Percentiles rank a stretch among this genome's conserved stretches.
phyloP scores from a whole-genome alignment of 225 moss, liverwort and hornwort species.

The Pleurozium schreberi region DNA sequence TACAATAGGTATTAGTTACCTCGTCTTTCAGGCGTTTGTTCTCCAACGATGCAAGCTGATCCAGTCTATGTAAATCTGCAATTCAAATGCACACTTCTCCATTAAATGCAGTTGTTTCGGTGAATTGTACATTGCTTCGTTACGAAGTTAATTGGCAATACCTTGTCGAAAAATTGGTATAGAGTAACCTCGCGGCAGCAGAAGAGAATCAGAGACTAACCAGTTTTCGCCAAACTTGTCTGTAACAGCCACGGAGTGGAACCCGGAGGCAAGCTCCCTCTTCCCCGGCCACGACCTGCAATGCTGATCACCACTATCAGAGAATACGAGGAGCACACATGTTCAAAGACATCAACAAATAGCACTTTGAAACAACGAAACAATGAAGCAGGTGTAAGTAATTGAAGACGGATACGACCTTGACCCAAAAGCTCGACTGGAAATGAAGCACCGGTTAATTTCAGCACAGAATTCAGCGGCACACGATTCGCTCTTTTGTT shows the following conservation, averaged over 20 bases:
- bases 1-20: not conserved
- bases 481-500: slow-evolving; percentile 66
- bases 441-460: slow-evolving; percentile 71
- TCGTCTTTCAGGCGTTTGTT: slow-evolving; percentile 37
- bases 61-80: slow-evolving; percentile 41
- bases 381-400: not conserved
- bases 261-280: slow-evolving; percentile 22
- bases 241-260: slow-evolving; percentile 75
- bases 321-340: not conserved
- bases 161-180: not conserved
- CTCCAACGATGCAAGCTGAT: slow-evolving; percentile 41
- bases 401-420: slow-evolving; percentile 29
- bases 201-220: slow-evolving; percentile 21
- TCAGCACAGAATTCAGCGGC: slow-evolving; percentile 74
- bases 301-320: not conserved
- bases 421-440: slow-evolving; percentile 80
- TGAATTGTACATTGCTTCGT: not conserved
- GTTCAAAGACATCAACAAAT: not conserved
- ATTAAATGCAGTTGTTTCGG: not conserved
- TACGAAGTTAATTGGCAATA: not conserved
- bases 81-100: not conserved
- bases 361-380: not conserved
- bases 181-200: not conserved
- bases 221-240: slow-evolving; percentile 54
- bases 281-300: slow-evolving; percentile 50